A percentile compares a stretch with the other conserved stretches of the same genome.
These are phyloP conservation scores for Botryotinia globosa DNA, from an alignment of 2,329 filamentous ascomycete genomes.

Conservation along the genomic window DNA sequence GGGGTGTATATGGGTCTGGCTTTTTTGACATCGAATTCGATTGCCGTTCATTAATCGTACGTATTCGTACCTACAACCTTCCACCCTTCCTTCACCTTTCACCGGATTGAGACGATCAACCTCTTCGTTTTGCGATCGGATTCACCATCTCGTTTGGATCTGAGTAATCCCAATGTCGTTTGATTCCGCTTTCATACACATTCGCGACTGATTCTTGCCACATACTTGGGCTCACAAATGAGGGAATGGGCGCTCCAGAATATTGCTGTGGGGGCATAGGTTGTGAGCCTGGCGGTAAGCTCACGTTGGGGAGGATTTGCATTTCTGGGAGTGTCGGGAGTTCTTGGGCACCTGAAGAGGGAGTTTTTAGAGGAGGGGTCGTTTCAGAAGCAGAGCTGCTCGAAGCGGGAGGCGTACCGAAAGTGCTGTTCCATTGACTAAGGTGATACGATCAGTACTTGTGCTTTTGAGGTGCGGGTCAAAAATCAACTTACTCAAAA, in stretches of 20 bases:
- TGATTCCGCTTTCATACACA: conserved; percentile 64
- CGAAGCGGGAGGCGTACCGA: conserved; percentile 57
- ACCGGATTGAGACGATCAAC: background rate
- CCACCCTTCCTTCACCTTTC: background rate
- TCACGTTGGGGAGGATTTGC: conserved; percentile 51
- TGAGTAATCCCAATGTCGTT: conserved; percentile 55
- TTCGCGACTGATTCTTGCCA: conserved; percentile 71
- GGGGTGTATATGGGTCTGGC: background rate
- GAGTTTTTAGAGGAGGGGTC: conserved; percentile 40
- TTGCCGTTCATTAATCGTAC: background rate
- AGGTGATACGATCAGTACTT: conserved; percentile 34
- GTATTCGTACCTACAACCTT: background rate
- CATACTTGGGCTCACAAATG: conserved; percentile 68
- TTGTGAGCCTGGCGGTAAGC: conserved; percentile 45
- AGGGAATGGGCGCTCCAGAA: conserved; percentile 51
- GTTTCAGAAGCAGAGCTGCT: conserved; percentile 38
- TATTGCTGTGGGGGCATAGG: conserved; percentile 52
- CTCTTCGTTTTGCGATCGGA: conserved; percentile 19
- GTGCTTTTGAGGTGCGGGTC: background rate
- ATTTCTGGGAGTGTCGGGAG: conserved; percentile 46
- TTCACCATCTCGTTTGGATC: conserved; percentile 28
- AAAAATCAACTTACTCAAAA: conserved; percentile 69
- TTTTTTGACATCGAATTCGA: background rate
- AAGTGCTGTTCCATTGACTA: conserved; percentile 94
- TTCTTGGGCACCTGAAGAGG: conserved; percentile 44